Percentiles rank a stretch among this genome's conserved stretches.
These are phyloP conservation scores for Copromyces sp. DNA, from an alignment of 495 filamentous ascomycete genomes.

Conservation along the genomic window DNA sequence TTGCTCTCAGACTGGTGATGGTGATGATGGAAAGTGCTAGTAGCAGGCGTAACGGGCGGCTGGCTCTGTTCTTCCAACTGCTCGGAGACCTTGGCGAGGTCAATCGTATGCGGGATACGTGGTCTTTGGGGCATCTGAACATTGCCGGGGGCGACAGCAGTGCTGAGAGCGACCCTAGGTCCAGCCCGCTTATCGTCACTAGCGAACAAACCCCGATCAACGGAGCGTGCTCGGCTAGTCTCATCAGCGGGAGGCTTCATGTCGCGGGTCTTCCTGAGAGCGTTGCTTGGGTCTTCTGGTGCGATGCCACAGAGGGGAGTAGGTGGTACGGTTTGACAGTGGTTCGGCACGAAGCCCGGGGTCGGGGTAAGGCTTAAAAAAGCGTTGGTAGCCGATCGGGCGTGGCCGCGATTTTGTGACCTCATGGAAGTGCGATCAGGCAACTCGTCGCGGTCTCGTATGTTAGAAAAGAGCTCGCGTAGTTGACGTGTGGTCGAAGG, in stretches of 20 bases:
- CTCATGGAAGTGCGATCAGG: constrained; percentile 17
- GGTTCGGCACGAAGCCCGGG: constrained; percentile 13
- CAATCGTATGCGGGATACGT: constrained; percentile 22
- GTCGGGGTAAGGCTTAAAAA: constrained; percentile 31
- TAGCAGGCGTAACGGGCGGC: constrained; percentile 28
- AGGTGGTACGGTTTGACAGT: constrained; percentile 32
- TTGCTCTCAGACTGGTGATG: constrained; percentile 38
- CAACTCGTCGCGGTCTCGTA: constrained; percentile 36
- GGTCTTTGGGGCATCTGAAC: constrained; percentile 41
- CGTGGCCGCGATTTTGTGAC: constrained; percentile 26
- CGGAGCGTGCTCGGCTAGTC: constrained; percentile 38
- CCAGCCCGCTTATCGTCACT: constrained; percentile 52
- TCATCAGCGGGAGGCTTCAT: constrained; percentile 38
- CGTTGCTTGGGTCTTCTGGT: constrained; percentile 27
- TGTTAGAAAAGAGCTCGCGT: constrained; percentile 27
- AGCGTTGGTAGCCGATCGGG: constrained; percentile 45
- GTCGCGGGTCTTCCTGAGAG: constrained; percentile 34
- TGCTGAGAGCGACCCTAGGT: constrained; percentile 52
- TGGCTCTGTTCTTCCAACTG: constrained; percentile 11
- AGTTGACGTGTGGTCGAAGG: constrained; percentile 21
- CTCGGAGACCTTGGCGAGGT: constrained; percentile 8
- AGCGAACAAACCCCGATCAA: constrained; percentile 46
- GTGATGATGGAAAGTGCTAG: constrained; percentile 27
- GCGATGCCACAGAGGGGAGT: constrained; percentile 38
- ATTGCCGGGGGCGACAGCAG: constrained; percentile 51